phyloP scores from a whole-genome alignment of 2,329 filamentous ascomycete genomes.

The Penicillium palitans region DNA sequence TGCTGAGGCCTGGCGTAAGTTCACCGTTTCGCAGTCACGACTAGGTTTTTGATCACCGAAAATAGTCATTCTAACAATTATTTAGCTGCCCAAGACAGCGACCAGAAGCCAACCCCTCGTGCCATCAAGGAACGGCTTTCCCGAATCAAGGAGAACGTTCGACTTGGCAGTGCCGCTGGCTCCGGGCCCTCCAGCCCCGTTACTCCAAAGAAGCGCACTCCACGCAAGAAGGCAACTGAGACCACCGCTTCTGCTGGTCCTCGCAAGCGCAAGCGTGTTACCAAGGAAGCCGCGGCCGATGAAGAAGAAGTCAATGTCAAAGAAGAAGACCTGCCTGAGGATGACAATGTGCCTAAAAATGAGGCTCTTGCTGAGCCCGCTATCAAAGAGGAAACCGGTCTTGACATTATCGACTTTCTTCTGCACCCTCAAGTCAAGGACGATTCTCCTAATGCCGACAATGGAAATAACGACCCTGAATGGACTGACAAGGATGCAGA shows the following conservation, averaged over 20 bases:
- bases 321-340: neutral
- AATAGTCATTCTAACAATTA: neutral
- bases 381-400: neutral
- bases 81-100: neutral
- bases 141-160: neutral
- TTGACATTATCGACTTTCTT: rapidly evolving
- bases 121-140: neutral
- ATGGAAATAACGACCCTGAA: neutral
- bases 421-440: neutral
- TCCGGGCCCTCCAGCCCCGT: neutral
- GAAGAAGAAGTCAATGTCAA: neutral
- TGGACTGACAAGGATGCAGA: neutral
- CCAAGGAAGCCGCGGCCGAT: too few relatives aligned
- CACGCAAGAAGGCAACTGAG: neutral
- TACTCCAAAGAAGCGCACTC: neutral
- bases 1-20: neutral
- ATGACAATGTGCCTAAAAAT: neutral
- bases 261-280: neutral
- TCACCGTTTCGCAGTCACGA: neutral
- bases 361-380: neutral
- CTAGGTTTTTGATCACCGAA: neutral
- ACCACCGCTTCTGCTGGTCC: neutral
- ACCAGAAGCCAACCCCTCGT: neutral
- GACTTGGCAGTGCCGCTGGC: neutral
- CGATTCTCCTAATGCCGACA: neutral